Percentiles rank a stretch among this genome's conserved stretches.
phyloP scores from a whole-genome alignment of 176 grass and related monocot genomes.

The Hordeum vulgare region MorexV3_pseudomolecules_assembly NC_058519.1:64434021-64434520 shows the following conservation, averaged over 20 bases:
- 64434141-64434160: no score
- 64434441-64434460: conserved; percentile 70
- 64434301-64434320: conserved; percentile 61
- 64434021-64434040: no score
- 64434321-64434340: conserved; percentile 81
- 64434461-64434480: conserved; percentile 65
- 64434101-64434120: no score
- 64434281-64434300: conserved; percentile 49
- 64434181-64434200: no score
- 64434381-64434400: conserved; percentile 72
- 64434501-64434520: conserved; percentile 65
- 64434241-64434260: conserved; percentile 56
- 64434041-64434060: no score
- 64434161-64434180: no score
- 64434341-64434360: conserved; percentile 86
- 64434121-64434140: no score
- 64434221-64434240: conserved; percentile 49
- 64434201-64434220: conserved; percentile 44
- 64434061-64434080: no score
- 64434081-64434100: no score
- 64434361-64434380: conserved; percentile 69
- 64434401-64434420: conserved; percentile 83
- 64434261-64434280: conserved; percentile 37
- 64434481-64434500: conserved; percentile 47
- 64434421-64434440: conserved; percentile 60